A percentile compares a stretch with the other conserved stretches of the same genome.
Conservation (phyloP, 2,329 filamentous ascomycete genomes). For the Trichoderma endophyticum region DNA sequence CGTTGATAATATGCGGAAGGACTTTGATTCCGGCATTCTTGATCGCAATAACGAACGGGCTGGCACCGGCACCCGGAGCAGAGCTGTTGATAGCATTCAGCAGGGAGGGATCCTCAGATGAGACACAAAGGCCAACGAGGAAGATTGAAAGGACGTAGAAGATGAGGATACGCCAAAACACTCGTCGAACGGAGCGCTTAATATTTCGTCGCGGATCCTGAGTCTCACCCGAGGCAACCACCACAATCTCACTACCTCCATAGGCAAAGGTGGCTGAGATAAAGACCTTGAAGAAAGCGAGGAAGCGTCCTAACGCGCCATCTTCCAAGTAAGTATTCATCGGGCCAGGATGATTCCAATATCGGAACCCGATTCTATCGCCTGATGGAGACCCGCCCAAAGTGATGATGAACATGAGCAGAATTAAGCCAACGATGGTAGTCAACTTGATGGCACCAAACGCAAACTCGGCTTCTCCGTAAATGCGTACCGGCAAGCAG, state of each 20-base stretch:
- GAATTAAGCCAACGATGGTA: slow-evolving; percentile 47
- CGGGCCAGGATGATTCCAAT: slow-evolving; percentile 43
- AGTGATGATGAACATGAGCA: slow-evolving; percentile 49
- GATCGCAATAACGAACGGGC: slow-evolving; percentile 59
- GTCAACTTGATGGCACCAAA: slow-evolving; percentile 49
- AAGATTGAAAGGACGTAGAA: slow-evolving; percentile 39
- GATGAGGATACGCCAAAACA: slow-evolving; percentile 36
- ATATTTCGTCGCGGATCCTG: slow-evolving; percentile 36
- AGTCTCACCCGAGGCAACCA: slow-evolving; percentile 38
- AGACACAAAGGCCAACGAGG: slow-evolving; percentile 37
- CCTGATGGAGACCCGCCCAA: slow-evolving; percentile 44
- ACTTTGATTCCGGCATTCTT: slow-evolving; percentile 43
- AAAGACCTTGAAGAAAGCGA: slow-evolving; percentile 44
- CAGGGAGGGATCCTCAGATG: slow-evolving; percentile 36
- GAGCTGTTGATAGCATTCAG: slow-evolving; percentile 47
- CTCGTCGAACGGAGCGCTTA: slow-evolving; percentile 33
- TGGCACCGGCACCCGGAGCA: slow-evolving; percentile 42
- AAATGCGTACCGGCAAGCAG: slow-evolving; percentile 42
- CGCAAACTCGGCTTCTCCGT: slow-evolving; percentile 53
- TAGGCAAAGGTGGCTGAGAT: slow-evolving; percentile 48
- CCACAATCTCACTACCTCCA: slow-evolving; percentile 41
- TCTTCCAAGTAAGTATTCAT: slow-evolving; percentile 41
- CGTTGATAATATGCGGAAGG: slow-evolving; percentile 53
- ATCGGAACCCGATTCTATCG: slow-evolving; percentile 44
- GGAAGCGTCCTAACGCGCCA: slow-evolving; percentile 40